phyloP scores from a whole-genome alignment of 371 early-diverging fungal genomes.

The Lichtheimia ramosa region DNA sequence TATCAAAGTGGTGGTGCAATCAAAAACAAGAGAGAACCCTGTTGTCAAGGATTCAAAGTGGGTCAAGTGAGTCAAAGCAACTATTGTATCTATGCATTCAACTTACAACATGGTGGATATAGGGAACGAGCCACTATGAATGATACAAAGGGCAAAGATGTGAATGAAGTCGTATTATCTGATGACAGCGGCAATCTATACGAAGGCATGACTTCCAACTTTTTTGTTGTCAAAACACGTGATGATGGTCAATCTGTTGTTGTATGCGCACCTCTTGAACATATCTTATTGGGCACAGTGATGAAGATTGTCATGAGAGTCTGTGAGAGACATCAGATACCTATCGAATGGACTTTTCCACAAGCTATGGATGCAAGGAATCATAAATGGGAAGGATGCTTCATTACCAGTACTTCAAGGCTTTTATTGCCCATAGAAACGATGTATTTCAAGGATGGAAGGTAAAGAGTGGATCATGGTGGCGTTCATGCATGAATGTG shows the following conservation, averaged over 20 bases:
- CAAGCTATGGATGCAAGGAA: slow-evolving; percentile 35
- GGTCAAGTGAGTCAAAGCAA: slow-evolving; percentile 45
- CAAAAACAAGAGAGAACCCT: slow-evolving; percentile 46
- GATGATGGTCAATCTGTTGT: slow-evolving; percentile 30
- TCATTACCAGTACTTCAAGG: slow-evolving; percentile 61
- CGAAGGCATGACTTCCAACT: slow-evolving; percentile 69
- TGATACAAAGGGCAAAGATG: slow-evolving; percentile 32
- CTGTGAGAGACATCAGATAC: slow-evolving; percentile 50
- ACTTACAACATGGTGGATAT: not conserved
- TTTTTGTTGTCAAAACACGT: slow-evolving; percentile 41
- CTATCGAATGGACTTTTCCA: slow-evolving; percentile 49
- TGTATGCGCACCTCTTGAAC: slow-evolving; percentile 56
- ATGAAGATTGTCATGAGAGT: slow-evolving; percentile 50
- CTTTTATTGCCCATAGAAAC: slow-evolving; percentile 53
- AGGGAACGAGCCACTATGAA: slow-evolving; percentile 46
- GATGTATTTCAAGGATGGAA: slow-evolving; percentile 33
- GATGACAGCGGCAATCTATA: slow-evolving; percentile 51
- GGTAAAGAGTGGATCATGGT: slow-evolving; percentile 15
- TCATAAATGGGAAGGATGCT: slow-evolving; percentile 59
- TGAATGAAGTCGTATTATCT: slow-evolving; percentile 58
- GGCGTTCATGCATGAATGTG: not conserved
- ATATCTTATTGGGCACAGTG: slow-evolving; percentile 62
- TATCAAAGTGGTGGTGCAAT: slow-evolving; percentile 48
- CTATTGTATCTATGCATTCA: not conserved
- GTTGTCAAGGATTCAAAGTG: slow-evolving; percentile 66